Percentiles rank a stretch among this genome's conserved stretches.
Conservation (phyloP, 257 asterid genomes). For the Hygrophila difformis region DNA sequence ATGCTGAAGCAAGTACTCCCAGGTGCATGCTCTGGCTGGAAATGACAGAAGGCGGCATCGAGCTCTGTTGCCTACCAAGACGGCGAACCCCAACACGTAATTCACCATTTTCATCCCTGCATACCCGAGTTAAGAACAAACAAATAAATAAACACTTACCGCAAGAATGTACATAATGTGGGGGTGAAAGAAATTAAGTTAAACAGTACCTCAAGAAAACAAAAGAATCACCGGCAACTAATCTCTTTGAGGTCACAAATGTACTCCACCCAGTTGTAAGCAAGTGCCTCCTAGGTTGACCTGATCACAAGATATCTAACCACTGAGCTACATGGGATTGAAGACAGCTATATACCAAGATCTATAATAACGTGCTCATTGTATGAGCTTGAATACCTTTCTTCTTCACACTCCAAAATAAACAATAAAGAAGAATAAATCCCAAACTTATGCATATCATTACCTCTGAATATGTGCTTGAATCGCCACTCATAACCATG, state of each 20-base stretch:
- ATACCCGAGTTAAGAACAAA: background rate
- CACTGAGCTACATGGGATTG: background rate
- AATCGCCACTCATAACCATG: slow-evolving; percentile 87
- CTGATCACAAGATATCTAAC: slow-evolving; percentile 21
- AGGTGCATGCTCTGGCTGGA: slow-evolving; percentile 93
- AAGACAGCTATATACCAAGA: background rate
- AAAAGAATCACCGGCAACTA: slow-evolving; percentile 48
- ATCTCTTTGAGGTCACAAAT: slow-evolving; percentile 71
- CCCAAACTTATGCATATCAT: slow-evolving; percentile 1
- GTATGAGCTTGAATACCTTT: background rate
- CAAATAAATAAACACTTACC: too few species aligned
- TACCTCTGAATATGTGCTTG: slow-evolving; percentile 90
- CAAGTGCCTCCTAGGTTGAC: slow-evolving; percentile 80
- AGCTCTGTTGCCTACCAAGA: slow-evolving; percentile 50
- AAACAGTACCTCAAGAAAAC: slow-evolving; percentile 65
- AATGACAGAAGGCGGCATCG: slow-evolving; percentile 65
- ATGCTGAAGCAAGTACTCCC: slow-evolving; percentile 85
- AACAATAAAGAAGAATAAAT: slow-evolving; percentile 3
- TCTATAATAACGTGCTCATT: background rate
- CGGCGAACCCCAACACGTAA: slow-evolving; percentile 75
- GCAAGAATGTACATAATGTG: background rate
- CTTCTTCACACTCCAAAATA: background rate
- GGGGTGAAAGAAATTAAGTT: background rate
- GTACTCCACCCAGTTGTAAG: slow-evolving; percentile 89
- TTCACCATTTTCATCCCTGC: slow-evolving; percentile 61